Percentiles rank a stretch among this genome's conserved stretches.
These are phyloP conservation scores for Xylariaceae sp. DNA, from an alignment of 2,329 filamentous ascomycete species.

Conservation along the genomic window DNA sequence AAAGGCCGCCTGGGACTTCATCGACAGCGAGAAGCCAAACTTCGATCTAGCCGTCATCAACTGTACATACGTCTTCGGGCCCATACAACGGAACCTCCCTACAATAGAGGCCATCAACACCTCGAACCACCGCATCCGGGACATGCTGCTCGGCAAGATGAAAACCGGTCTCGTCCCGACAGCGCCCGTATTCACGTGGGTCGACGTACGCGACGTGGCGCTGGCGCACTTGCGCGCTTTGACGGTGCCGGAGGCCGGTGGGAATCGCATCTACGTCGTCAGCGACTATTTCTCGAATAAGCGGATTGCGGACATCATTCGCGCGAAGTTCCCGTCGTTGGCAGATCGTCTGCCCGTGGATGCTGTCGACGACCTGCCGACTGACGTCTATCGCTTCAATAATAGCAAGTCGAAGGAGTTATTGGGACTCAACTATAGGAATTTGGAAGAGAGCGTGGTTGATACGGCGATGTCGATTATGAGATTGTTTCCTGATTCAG, in stretches of 20 bases:
- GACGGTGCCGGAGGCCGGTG: constrained; percentile 50
- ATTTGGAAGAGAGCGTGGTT: constrained; percentile 52
- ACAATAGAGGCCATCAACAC: constrained; percentile 63
- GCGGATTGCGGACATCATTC: constrained; percentile 51
- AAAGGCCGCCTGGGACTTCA: constrained; percentile 60
- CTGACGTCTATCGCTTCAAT: constrained; percentile 50
- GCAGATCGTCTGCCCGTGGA: constrained; percentile 41
- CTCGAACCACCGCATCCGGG: constrained; percentile 62
- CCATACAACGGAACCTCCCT: constrained; percentile 58
- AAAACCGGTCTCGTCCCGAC: constrained; percentile 54
- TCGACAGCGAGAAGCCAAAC: constrained; percentile 48
- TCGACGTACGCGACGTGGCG: constrained; percentile 58
- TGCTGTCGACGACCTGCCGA: constrained; percentile 37
- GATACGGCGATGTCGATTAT: constrained; percentile 50
- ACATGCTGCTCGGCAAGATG: constrained; percentile 58
- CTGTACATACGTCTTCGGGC: constrained; percentile 58
- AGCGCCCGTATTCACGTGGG: constrained; percentile 52
- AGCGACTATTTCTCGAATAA: constrained; percentile 57
- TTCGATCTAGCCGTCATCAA: constrained; percentile 60
- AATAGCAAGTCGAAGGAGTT: constrained; percentile 50
- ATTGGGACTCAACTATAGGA: constrained; percentile 55
- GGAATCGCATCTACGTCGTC: constrained; percentile 59
- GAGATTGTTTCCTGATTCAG: constrained; percentile 12
- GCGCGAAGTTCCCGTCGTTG: constrained; percentile 50
- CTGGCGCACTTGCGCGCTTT: constrained; percentile 57